These are phyloP conservation scores for Beauveria brongniartii DNA, from an alignment of 2,329 filamentous ascomycete species.

Conservation along the genomic window DNA sequence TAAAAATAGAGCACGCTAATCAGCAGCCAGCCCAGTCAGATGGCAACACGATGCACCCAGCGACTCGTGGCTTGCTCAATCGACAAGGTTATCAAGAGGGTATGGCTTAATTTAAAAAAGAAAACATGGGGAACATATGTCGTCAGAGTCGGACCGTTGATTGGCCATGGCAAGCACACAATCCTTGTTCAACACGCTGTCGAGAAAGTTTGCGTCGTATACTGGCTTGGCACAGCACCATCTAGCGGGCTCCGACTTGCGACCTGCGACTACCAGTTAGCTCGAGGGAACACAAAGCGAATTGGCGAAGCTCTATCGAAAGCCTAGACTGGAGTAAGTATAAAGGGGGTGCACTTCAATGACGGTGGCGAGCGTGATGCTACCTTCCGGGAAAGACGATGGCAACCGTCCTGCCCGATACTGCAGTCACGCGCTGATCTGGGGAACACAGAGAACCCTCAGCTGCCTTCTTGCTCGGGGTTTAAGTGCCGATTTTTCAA, in stretches of 20 bases:
- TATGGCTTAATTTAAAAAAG: neutral
- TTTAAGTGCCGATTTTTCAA: neutral
- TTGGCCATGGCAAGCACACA: neutral
- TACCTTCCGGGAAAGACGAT: neutral
- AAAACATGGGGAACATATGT: neutral
- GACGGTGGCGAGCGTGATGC: neutral
- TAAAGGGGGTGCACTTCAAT: neutral
- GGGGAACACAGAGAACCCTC: neutral
- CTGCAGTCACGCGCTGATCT: neutral
- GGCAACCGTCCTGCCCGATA: neutral
- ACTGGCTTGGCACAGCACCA: neutral
- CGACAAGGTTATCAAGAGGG: neutral
- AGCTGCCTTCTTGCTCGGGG: neutral
- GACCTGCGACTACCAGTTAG: conserved; percentile 3
- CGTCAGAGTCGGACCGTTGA: neutral
- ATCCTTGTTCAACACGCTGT: neutral
- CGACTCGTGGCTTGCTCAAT: neutral
- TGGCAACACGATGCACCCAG: neutral
- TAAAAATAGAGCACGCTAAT: conserved; percentile 3
- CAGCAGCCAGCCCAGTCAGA: neutral
- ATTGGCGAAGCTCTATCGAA: neutral
- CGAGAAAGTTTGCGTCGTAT: neutral
- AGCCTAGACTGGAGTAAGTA: neutral
- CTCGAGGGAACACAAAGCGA: neutral
- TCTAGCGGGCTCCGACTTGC: neutral